These are phyloP conservation scores for Chytriomyces sp. DNA, from an alignment of 192 early-diverging fungal genomes.

Conservation along the genomic window DNA sequence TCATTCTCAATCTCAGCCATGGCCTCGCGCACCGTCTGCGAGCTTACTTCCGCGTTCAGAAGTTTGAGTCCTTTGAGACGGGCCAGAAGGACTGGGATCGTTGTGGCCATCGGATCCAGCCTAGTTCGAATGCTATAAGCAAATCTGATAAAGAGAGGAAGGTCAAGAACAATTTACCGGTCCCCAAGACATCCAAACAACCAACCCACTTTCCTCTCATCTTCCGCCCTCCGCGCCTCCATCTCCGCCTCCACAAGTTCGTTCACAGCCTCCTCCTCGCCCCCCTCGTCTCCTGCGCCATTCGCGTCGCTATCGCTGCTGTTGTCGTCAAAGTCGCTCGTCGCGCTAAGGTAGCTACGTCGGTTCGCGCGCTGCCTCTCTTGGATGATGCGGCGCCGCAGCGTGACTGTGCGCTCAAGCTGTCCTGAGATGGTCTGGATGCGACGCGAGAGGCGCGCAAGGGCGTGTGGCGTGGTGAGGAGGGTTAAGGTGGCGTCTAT, in stretches of 20 bases:
- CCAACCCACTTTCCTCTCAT: constrained; percentile 4
- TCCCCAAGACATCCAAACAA: constrained; percentile 6
- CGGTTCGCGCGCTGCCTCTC: not conserved
- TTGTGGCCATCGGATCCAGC: constrained; percentile 17
- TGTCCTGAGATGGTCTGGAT: constrained; percentile 15
- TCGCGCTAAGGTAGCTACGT: not conserved
- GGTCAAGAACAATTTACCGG: not conserved
- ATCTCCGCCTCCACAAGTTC: constrained; percentile 15
- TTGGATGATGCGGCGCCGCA: constrained; percentile 17
- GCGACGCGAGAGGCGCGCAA: constrained; percentile 16
- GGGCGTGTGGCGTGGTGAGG: constrained; percentile 20
- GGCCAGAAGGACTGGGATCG: constrained; percentile 1
- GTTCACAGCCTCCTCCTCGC: constrained; percentile 5
- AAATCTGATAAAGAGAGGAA: not conserved
- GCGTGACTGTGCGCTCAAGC: constrained; percentile 2
- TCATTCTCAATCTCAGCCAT: constrained; percentile 11
- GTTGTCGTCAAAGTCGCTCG: not conserved
- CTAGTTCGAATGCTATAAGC: not conserved
- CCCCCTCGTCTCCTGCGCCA: not conserved
- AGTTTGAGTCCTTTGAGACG: constrained; percentile 8
- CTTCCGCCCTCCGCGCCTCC: constrained; percentile 18
- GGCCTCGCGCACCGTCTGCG: constrained; percentile 11
- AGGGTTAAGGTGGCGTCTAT: constrained; percentile 15
- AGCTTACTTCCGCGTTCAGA: constrained; percentile 10
- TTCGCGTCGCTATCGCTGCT: not conserved